Base-by-base conservation (phyloP, 768 basidiomycete species). In the Serendipita sp. region DNA sequence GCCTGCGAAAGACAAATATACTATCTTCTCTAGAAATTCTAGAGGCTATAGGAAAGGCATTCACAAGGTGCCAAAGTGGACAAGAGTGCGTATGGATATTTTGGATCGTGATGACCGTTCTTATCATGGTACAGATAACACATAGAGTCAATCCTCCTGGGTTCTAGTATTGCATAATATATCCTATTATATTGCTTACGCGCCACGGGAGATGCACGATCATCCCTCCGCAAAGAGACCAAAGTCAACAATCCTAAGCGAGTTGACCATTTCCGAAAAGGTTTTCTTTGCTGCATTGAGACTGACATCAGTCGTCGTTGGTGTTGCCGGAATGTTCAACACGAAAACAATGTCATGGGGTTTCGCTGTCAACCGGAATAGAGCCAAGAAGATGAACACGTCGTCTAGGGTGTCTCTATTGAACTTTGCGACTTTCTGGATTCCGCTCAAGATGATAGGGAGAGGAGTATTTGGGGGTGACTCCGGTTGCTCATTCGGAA, bases 41-140 rank as follows among this genome's bases (percentile, higher is more conserved):
- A 77, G 73, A 63, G 87, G 89, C 3, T 99, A 95, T 73, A 77
- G 95, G 45, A 97, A 97, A 69, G 88, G 90, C 26, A 91, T 96
- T 56, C 94, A 98, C 75, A 94, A 94, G 70, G 88, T 95, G 28
- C 94, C 94, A n/a, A 95, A 96, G 70, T 97, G 86, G 83, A 96
- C 94, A 58, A 80, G 90, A 73, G 93, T 94, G 67, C 64, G 86
- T 75, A 28, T 33, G n/a, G 60, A 22, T 3, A 51, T 16, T 30
- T 42, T n/a, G 65, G 50, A 65, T 20, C 66, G 64, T 31, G 45
- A 30, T 41, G 64, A 31, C 34, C 3, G 51, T 63, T 24, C 24
- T 61, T 41, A 14, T 31, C 28, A 26, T 20, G 31, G 13, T 64
- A 33, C 48, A 93, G 94, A 71, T 93, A 65, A 93, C 94, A 33